A percentile compares a stretch with the other conserved stretches of the same genome.
phyloP scores from a whole-genome alignment of 1,139 yeast species.

The Zhuliangozyma parablackwelliae region DNA sequence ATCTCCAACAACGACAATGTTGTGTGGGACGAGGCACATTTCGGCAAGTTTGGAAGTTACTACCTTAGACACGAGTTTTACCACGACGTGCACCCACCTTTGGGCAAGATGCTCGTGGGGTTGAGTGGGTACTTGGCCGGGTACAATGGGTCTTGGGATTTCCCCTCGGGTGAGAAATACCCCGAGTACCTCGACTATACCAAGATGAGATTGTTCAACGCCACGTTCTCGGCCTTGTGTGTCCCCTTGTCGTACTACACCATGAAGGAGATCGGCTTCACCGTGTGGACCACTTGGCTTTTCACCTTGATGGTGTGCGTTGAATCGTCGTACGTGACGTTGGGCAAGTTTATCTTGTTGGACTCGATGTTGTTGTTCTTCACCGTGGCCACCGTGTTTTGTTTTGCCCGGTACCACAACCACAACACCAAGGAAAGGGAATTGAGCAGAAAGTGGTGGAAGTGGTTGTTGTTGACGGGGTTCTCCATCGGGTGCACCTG shows the following conservation, averaged over 20 bases:
- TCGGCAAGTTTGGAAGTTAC: conserved; percentile 92
- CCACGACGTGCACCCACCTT: conserved; percentile 98
- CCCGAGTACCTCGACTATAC: conserved; percentile 87
- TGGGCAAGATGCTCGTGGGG: conserved; percentile 96
- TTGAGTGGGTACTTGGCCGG: conserved; percentile 92
- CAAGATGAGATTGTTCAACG: conserved; percentile 91
- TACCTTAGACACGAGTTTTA: conserved; percentile 90
- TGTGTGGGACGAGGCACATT: conserved; percentile 70
- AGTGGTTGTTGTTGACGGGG: conserved; percentile 82
- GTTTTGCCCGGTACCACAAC: conserved; percentile 76
- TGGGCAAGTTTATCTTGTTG: conserved; percentile 86
- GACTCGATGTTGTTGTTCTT: conserved; percentile 96
- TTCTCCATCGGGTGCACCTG: conserved; percentile 70
- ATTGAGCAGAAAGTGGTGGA: conserved; percentile 88
- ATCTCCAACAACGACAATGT: conserved; percentile 49
- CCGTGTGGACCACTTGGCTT: conserved; percentile 81
- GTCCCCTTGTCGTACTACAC: conserved; percentile 94
- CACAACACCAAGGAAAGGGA: conserved; percentile 48
- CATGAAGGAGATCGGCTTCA: conserved; percentile 78
- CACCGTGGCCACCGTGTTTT: conserved; percentile 78
- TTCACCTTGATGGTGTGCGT: conserved; percentile 81
- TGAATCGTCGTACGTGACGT: conserved; percentile 82
- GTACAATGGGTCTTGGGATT: conserved; percentile 92
- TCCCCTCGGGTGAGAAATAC: conserved; percentile 79
- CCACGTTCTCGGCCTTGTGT: conserved; percentile 81